Evolutionary conservation across 331 rosid species (phyloP).

Genomic region (Saraca asoca): DNA sequence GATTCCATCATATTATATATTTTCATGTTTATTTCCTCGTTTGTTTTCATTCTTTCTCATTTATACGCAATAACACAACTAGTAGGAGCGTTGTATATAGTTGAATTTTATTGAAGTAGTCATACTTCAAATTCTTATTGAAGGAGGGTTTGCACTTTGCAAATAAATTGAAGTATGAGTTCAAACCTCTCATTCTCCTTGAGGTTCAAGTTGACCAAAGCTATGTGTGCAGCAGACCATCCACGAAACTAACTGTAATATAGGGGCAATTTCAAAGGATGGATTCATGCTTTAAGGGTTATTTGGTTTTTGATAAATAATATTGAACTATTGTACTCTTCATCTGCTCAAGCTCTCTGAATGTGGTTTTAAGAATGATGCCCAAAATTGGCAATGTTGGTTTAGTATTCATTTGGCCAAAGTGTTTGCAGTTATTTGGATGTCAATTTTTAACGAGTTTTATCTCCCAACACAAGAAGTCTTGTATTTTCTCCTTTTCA

Average conservation of each 20-base stretch:
- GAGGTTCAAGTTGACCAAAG: not conserved
- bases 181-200: not conserved
- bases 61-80: no score
- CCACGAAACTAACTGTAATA: not conserved
- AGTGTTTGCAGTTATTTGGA: not conserved
- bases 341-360: not conserved
- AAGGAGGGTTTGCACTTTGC: not conserved
- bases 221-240: not conserved
- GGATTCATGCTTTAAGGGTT: not conserved
- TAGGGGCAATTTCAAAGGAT: not conserved
- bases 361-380: not conserved
- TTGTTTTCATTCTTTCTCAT: no score
- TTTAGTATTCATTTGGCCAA: not conserved
- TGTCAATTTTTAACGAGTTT: not conserved
- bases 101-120: no score
- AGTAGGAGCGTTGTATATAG: no score
- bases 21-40: no score
- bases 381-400: not conserved
- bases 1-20: no score
- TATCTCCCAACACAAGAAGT: conserved; percentile 6
- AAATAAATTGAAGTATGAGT: not conserved
- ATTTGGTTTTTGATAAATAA: not conserved
- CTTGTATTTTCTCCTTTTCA: not conserved
- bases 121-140: not conserved
- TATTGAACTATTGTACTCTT: not conserved